Conservation (phyloP, 2,329 filamentous ascomycete genomes). For the Colletotrichum eremochloae region DNA sequence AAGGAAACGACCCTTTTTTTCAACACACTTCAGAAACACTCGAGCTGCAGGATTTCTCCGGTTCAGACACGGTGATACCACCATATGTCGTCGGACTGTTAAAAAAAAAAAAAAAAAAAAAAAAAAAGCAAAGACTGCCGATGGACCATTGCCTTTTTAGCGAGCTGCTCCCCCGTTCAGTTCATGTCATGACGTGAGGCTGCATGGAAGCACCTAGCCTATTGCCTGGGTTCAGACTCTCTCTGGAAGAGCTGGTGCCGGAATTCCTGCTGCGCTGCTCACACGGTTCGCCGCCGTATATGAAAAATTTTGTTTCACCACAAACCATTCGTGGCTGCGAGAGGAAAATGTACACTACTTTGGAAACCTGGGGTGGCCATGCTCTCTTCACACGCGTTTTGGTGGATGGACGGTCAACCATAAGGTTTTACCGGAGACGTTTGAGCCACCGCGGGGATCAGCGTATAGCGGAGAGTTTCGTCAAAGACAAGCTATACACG, state of each 20-base stretch:
- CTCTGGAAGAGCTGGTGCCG: not conserved
- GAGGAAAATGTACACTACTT: not conserved
- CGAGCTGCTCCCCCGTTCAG: conserved; percentile 18
- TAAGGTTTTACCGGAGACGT: not conserved
- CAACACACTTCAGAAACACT: not conserved
- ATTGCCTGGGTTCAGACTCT: conserved; percentile 24
- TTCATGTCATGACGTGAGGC: conserved; percentile 30
- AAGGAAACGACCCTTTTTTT: conserved; percentile 5
- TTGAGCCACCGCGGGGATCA: conserved; percentile 10
- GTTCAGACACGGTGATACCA: not conserved
- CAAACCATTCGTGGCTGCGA: conserved; percentile 3
- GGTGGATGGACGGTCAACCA: conserved; percentile 15
- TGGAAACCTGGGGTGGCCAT: conserved; percentile 17
- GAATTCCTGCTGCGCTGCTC: conserved; percentile 6
- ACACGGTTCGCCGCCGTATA: conserved; percentile 13
- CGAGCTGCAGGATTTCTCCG: conserved; percentile 9
- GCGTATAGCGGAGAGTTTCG: conserved; percentile 16
- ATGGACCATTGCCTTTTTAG: conserved; percentile 9
- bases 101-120: no score
- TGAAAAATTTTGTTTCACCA: conserved; percentile 18
- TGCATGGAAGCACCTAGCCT: conserved; percentile 11
- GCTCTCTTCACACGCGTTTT: not conserved
- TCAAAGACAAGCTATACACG: conserved; percentile 17
- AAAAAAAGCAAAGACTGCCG: not conserved
- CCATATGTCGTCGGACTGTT: not conserved